These are phyloP conservation scores for Neurospora sp. DNA, from an alignment of 495 filamentous ascomycete species.

Conservation along the genomic window DNA sequence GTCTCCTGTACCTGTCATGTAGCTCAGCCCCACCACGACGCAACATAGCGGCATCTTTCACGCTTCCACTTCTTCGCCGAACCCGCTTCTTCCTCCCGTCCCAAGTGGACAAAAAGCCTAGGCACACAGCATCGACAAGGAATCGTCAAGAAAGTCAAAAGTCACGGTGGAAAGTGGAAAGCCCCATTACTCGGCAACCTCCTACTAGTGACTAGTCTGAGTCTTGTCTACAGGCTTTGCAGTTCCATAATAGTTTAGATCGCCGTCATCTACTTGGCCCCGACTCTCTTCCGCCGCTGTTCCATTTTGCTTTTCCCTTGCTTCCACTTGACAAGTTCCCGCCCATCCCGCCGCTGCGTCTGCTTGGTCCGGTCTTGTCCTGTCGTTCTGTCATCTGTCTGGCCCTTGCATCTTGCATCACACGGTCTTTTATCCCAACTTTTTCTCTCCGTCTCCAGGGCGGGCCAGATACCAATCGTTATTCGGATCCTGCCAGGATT, in stretches of 20 bases:
- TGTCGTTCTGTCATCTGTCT: background rate
- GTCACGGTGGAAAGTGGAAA: background rate
- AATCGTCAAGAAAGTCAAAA: background rate
- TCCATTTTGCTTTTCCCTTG: background rate
- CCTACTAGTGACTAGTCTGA: background rate
- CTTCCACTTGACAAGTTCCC: background rate
- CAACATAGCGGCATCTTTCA: background rate
- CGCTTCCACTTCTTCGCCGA: background rate
- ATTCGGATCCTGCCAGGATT: background rate
- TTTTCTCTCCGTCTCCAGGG: background rate
- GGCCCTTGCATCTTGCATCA: background rate
- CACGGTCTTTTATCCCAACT: background rate
- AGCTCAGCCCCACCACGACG: slow-evolving; percentile 16
- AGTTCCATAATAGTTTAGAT: background rate
- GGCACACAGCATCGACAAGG: background rate
- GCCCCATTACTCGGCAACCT: background rate
- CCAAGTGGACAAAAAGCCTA: background rate
- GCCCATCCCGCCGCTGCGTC: background rate
- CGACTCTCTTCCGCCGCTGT: background rate
- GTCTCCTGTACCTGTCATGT: slow-evolving; percentile 13
- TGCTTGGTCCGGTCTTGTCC: background rate
- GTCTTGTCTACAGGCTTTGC: background rate
- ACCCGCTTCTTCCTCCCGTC: background rate
- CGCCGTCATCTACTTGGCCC: background rate
- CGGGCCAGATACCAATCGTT: background rate